A percentile compares a stretch with the other conserved stretches of the same genome.
Evolutionary conservation across 208 protist genomes (phyloP).

Genomic region (Leishmania braziliensis): DNA sequence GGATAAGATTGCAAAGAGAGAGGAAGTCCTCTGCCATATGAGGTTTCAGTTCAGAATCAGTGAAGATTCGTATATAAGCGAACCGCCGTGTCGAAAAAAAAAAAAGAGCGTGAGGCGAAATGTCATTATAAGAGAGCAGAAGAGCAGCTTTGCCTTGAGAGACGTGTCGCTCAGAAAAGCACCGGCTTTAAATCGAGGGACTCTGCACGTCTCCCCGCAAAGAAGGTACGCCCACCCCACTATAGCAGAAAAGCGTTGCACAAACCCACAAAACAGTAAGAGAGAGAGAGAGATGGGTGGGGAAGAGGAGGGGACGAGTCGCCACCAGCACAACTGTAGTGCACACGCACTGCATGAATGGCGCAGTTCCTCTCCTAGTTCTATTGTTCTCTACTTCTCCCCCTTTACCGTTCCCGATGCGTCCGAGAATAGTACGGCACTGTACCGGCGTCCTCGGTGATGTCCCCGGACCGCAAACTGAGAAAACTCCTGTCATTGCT

Average conservation of each 20-base stretch:
- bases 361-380: neutral
- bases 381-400: neutral
- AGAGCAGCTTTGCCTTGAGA: neutral
- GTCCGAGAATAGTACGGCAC: constrained; percentile 12
- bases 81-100: neutral
- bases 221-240: neutral
- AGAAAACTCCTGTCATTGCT: neutral
- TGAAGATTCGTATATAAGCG: neutral
- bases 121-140: neutral
- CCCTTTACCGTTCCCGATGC: neutral
- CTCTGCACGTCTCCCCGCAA: neutral
- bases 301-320: neutral
- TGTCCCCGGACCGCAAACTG: neutral
- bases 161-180: neutral
- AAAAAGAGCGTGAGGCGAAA: neutral
- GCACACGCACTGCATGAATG: neutral
- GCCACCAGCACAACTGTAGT: neutral
- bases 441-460: constrained; percentile 13
- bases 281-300: neutral
- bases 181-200: neutral
- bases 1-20: neutral
- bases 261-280: neutral
- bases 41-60: neutral
- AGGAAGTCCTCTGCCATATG: neutral
- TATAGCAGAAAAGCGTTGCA: neutral